A percentile compares a stretch with the other conserved stretches of the same genome.
phyloP scores from a whole-genome alignment of 2,329 filamentous ascomycete species.

The Nemania diffusa region DNA sequence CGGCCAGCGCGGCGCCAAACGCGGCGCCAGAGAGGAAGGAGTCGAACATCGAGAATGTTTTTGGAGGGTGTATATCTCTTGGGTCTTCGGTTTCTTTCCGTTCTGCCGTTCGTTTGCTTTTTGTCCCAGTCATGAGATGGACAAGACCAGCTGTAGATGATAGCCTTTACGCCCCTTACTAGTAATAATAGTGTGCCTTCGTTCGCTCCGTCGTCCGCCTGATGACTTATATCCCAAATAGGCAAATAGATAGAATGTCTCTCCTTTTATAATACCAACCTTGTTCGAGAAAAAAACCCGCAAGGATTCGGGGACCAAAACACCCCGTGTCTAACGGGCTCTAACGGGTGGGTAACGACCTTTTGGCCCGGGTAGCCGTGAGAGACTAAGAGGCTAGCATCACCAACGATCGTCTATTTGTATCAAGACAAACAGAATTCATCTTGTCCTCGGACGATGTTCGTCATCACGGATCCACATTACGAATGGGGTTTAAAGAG shows the following conservation, averaged over 20 bases:
- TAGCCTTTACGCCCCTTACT: not conserved
- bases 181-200: not conserved
- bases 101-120: not conserved
- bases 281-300: too few relatives aligned
- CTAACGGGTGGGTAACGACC: not conserved
- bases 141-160: not conserved
- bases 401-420: slow-evolving; percentile 19
- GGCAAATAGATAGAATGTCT: not conserved
- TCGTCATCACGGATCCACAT: slow-evolving; percentile 30
- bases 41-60: slow-evolving; percentile 22
- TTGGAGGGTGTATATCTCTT: not conserved
- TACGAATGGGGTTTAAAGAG: slow-evolving; percentile 3
- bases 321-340: slow-evolving; percentile 4
- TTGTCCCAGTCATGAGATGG: not conserved
- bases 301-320: slow-evolving; percentile 21
- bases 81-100: not conserved
- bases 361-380: slow-evolving; percentile 7
- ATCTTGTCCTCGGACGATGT: slow-evolving; percentile 3
- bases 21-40: slow-evolving; percentile 61
- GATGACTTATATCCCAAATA: not conserved
- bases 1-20: slow-evolving; percentile 71
- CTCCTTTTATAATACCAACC: not conserved
- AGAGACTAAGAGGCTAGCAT: slow-evolving; percentile 3
- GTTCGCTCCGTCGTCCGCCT: not conserved
- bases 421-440: slow-evolving; percentile 1